These are phyloP conservation scores for Clarireedia hainanense DNA, from an alignment of 2,329 filamentous ascomycete species.

Conservation along the genomic window DNA sequence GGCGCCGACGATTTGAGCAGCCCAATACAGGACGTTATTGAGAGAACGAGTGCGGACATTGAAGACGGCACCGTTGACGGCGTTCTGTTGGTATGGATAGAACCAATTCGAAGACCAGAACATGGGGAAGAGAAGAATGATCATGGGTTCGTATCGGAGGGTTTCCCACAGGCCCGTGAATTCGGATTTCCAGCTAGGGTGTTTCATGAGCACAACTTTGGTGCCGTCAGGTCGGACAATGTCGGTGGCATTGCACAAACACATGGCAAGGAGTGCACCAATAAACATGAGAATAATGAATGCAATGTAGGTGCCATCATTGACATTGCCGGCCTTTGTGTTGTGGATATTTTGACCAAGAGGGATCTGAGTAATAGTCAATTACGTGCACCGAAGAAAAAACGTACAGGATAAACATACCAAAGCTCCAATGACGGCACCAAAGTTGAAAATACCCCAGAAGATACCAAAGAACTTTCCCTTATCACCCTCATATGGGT, in stretches of 20 bases:
- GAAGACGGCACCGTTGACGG: constrained; percentile 63
- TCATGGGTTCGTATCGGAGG: constrained; percentile 61
- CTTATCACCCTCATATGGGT: constrained; percentile 73
- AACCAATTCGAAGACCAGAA: constrained; percentile 77
- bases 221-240: constrained; percentile 72
- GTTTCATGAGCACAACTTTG: constrained; percentile 79
- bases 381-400: not conserved
- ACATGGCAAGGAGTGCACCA: constrained; percentile 62
- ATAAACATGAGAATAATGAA: constrained; percentile 77
- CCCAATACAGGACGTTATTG: constrained; percentile 74
- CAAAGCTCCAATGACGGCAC: constrained; percentile 76
- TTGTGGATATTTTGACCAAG: constrained; percentile 63
- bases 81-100: constrained; percentile 72
- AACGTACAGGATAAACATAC: constrained; percentile 27
- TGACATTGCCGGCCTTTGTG: constrained; percentile 42
- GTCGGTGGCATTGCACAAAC: constrained; percentile 62
- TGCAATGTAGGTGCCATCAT: constrained; percentile 77
- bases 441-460: constrained; percentile 93
- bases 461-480: constrained; percentile 86
- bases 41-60: constrained; percentile 67
- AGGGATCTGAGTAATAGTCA: constrained; percentile 45
- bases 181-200: constrained; percentile 79
- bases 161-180: constrained; percentile 69
- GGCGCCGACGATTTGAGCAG: constrained; percentile 70
- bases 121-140: constrained; percentile 72